A percentile compares a stretch with the other conserved stretches of the same genome.
These are phyloP conservation scores for Phytophthora sp. DNA, from an alignment of 352 stramenopile species.

Conservation along the genomic window DNA sequence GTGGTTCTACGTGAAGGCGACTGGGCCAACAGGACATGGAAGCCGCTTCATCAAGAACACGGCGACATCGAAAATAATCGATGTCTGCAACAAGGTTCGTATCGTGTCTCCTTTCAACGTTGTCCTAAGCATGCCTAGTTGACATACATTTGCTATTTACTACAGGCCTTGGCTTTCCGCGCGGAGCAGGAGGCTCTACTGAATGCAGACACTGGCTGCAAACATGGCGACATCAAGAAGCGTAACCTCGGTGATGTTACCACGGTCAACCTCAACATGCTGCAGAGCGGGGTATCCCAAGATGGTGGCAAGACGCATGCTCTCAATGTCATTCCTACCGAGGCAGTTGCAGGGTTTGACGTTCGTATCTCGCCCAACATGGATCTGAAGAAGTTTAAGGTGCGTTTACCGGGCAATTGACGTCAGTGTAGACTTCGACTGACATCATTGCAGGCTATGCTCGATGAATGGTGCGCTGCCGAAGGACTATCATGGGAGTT, in stretches of 20 bases:
- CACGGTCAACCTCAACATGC: constrained; percentile 94
- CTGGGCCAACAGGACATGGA: constrained; percentile 82
- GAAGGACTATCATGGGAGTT: constrained; percentile 87
- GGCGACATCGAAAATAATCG: constrained; percentile 93
- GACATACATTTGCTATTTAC: neutral
- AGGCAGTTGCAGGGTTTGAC: constrained; percentile 92
- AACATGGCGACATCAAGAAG: constrained; percentile 92
- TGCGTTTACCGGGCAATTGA: neutral
- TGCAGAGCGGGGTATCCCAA: constrained; percentile 88
- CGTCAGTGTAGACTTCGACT: neutral
- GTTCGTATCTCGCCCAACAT: constrained; percentile 93
- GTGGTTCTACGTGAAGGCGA: constrained; percentile 90
- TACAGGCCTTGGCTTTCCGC: constrained; percentile 85
- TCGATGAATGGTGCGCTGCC: constrained; percentile 92
- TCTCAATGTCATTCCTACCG: constrained; percentile 94
- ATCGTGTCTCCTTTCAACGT: neutral
- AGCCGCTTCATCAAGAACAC: constrained; percentile 95
- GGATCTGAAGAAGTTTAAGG: constrained; percentile 82
- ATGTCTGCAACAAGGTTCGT: constrained; percentile 77
- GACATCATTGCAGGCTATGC: constrained; percentile 52
- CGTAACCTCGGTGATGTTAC: constrained; percentile 95
- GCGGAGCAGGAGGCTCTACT: constrained; percentile 88
- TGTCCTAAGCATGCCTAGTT: too few relatives aligned
- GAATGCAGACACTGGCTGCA: constrained; percentile 77
- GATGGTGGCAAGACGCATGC: constrained; percentile 86